A percentile compares a stretch with the other conserved stretches of the same genome.
phyloP scores from a whole-genome alignment of 148 eudicot species.

The Rhododendron mucronatum region DNA sequence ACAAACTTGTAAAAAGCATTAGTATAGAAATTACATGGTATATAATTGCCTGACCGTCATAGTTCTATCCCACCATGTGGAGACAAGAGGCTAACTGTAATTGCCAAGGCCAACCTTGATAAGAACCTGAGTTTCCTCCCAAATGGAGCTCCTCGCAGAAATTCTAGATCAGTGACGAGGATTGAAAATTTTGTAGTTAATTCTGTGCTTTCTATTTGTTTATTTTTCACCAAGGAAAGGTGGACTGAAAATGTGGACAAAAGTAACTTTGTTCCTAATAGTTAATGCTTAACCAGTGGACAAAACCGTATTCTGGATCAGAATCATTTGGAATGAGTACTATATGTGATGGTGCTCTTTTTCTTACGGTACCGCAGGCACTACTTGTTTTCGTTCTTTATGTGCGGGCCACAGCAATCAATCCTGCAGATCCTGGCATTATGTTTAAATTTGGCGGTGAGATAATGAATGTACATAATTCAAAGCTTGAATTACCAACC shows the following conservation, averaged over 20 bases:
- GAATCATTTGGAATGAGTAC: not conserved
- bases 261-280: not conserved
- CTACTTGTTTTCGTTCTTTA: conserved; percentile 79
- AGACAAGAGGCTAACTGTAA: not conserved
- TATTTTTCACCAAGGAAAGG: not conserved
- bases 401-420: conserved; percentile 83
- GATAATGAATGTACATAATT: conserved; percentile 16
- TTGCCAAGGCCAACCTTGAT: not conserved
- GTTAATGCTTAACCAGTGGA: not conserved
- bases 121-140: not conserved
- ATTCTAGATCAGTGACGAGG: not conserved
- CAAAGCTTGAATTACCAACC: conserved; percentile 32
- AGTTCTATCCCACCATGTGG: not conserved
- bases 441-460: conserved; percentile 56
- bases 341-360: conserved; percentile 8
- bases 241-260: not conserved
- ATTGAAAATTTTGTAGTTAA: not conserved
- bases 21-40: too few relatives aligned
- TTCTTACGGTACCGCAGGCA: conserved; percentile 45
- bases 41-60: not conserved
- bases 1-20: too few relatives aligned
- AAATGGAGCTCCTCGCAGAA: not conserved
- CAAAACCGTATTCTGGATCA: not conserved
- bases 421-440: conserved; percentile 97
- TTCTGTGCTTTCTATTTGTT: not conserved